Base-by-base conservation (phyloP, 2,329 filamentous ascomycete genomes). In the Herpotrichia juniperi region DNA sequence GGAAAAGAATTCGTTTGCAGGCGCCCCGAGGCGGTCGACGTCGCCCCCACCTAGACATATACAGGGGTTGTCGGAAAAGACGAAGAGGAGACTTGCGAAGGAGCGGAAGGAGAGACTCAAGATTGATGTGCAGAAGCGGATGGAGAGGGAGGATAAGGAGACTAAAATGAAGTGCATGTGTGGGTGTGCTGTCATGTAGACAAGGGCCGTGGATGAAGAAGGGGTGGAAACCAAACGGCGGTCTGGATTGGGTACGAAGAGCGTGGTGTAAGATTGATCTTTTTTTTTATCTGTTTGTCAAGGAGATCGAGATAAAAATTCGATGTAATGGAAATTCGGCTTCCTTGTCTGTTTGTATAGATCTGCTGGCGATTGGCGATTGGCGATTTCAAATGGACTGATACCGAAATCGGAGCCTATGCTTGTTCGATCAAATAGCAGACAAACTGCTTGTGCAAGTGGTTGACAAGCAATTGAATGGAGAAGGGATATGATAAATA, bases 131-230 rank as follows among this genome's bases (percentile, higher is more conserved):
- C 22, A 40, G 37, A 8, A 40, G 9, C 6, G 5, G 37, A 40
- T 3, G 19, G 11, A n/a, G 37, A 17, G 14, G 5, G 19, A 46
- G 43, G 11, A 46, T 28, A 22, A 46, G 19, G 19, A 34, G 25
- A 17, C 14, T 22, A 30, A 24, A 26, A 11, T 3, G 16, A 30
- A 19, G 17, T 46, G 30, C 17, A 19, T 28, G 11, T 46, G 43
- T 37, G 43, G 43, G 35, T 46, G 43, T 25, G 16, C 19, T 12
- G 16, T 34, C 10, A 44, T 44, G 42, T 44, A 30, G 19, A 40
- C 11, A n/a, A n/a, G n/a, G 14, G 3, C n/a, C 3, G 17, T 24
- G 19, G 19, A n/a, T 25, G 37, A 24, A 8, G 10, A 21, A 24
- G 21, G 4, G 2, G 14, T 24, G 21, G 19, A 10, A 21, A 24